phyloP scores from a whole-genome alignment of 257 asterid genomes.

The Primulina eburnea region DNA sequence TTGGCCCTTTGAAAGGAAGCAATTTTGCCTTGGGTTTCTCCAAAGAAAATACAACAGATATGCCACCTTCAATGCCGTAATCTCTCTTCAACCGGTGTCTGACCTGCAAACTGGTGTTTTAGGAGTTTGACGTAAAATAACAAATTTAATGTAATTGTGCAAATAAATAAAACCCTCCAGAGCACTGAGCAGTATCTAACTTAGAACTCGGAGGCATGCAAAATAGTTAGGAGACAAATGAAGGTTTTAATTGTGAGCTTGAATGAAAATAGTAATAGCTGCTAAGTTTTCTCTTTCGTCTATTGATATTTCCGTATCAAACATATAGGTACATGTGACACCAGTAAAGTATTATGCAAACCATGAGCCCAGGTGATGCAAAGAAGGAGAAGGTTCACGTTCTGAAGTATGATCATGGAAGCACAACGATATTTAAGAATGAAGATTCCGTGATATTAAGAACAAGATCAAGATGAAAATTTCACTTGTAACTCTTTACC shows the following conservation, averaged over 20 bases:
- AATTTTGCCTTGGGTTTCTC: constrained; percentile 95
- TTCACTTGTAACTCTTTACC: constrained; percentile 41
- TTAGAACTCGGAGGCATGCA: constrained; percentile 9
- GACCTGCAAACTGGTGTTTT: constrained; percentile 51
- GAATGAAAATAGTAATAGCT: constrained; percentile 11
- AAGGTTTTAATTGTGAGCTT: background rate
- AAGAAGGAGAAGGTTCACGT: too few species aligned
- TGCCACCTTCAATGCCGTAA: constrained; percentile 91
- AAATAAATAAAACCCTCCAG: constrained; percentile 23
- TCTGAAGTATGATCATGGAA: too few species aligned
- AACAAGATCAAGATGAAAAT: constrained; percentile 1
- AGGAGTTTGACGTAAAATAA: constrained; percentile 25
- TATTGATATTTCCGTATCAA: background rate
- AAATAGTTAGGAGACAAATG: background rate
- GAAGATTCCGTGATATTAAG: too few species aligned
- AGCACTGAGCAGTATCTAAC: constrained; percentile 2
- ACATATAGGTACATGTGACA: background rate
- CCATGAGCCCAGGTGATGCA: background rate
- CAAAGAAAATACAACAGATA: constrained; percentile 89
- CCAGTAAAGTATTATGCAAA: background rate
- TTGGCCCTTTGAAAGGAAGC: constrained; percentile 87
- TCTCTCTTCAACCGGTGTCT: constrained; percentile 82
- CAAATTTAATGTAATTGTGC: constrained; percentile 2
- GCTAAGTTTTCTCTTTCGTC: background rate
- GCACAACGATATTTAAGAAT: too few species aligned